Evolutionary conservation across 106 monocot species (phyloP), one percentile per base, ranked within the genome.

Genomic region (Iris macrosiphon): DNA sequence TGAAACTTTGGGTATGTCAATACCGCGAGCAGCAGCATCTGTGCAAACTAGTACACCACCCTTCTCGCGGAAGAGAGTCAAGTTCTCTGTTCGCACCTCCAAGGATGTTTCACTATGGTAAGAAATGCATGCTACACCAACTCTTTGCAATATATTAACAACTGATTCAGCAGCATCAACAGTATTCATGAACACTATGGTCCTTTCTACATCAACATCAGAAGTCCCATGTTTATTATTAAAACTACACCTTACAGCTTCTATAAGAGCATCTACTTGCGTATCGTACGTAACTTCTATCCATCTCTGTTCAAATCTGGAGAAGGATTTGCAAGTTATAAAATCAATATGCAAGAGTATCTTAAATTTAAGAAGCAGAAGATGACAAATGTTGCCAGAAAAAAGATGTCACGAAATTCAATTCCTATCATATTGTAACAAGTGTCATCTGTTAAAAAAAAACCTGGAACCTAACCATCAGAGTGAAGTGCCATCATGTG

Each of bases 41-140:
- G 96, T 98, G 61, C 96, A 98, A 3, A 98, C 96, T 77, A 98
- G 79, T 27, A 98, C 68, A 1, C 96, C 96, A 61, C 96, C 96
- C 8, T 77, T 83, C 48, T 90, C 77, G 19, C 78, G 73, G 24
- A 98, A 90, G 67, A 20, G 31, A 12, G 59, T 45, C 45, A 98
- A 66, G 21, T 73, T 98, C 12, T 62, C 56, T 4, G 54, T 49
- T 66, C 86, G 55, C 40, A 83, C 90, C 38, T 98, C 90, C 15
- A 90, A 60, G 28, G 86, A 83, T 59, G 69, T 75, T 24, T 83
- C 86, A 15, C 96, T 78, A 42, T 98, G 96, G 60, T 90, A 98
- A 57, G 79, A 71, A 70, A 82, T 61, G 62, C 90, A 90, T 59
- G 69, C 45, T 28, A 87, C 63, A 17, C 71, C 83, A 60, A 67